A percentile compares a stretch with the other conserved stretches of the same genome.
These are phyloP conservation scores for Fraxinus latifolia DNA, from an alignment of 305 asterid genomes.

Conservation along the genomic window DNA sequence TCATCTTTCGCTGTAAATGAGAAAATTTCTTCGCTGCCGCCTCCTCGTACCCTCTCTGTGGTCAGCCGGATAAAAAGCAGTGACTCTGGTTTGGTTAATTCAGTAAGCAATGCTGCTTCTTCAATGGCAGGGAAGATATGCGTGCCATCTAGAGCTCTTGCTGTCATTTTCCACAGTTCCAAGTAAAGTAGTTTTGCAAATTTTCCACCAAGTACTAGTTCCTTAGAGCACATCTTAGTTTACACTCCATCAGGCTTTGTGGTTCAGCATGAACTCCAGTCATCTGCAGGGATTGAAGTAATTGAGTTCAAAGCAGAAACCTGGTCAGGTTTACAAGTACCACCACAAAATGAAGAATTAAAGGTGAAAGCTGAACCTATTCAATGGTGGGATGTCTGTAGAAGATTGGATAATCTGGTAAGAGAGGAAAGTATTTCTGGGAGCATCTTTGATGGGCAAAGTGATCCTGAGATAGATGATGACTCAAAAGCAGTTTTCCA, in stretches of 20 bases:
- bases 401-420: constrained; percentile 89
- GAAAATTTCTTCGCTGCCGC: constrained; percentile 57
- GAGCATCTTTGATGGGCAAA: constrained; percentile 46
- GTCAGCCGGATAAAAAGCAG: constrained; percentile 76
- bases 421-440: constrained; percentile 73
- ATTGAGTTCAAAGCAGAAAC: constrained; percentile 45
- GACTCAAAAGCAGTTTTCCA: constrained; percentile 37
- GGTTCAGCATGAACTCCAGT: constrained; percentile 77
- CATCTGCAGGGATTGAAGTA: constrained; percentile 54
- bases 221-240: constrained; percentile 78
- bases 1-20: constrained; percentile 59
- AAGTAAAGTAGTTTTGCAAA: constrained; percentile 40
- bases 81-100: constrained; percentile 69
- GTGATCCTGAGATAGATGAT: constrained; percentile 40
- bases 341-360: constrained; percentile 64
- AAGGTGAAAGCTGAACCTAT: constrained; percentile 80
- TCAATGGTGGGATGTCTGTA: constrained; percentile 99
- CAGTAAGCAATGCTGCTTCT: constrained; percentile 94
- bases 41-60: constrained; percentile 68
- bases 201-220: constrained; percentile 35
- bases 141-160: constrained; percentile 82
- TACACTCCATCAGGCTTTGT: constrained; percentile 89
- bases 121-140: constrained; percentile 71
- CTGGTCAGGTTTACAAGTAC: constrained; percentile 46
- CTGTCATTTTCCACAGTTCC: constrained; percentile 81